Evolutionary conservation across 192 early-diverging fungal genomes (phyloP).

Genomic region (Podila minutissima): DNA sequence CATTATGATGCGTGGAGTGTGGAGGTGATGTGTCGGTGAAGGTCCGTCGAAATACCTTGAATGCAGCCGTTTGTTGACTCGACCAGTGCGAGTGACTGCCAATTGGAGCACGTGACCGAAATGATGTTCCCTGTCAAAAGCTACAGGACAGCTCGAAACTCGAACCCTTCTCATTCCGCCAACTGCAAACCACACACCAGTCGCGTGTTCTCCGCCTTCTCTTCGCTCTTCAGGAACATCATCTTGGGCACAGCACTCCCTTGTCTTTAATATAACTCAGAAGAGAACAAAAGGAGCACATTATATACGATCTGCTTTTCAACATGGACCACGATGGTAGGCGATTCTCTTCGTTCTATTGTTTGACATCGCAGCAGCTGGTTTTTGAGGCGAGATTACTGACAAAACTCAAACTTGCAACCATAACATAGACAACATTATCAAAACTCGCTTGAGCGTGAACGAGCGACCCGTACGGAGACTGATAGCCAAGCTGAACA

Average conservation of each 20-base stretch:
- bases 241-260: too few relatives aligned
- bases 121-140: too few relatives aligned
- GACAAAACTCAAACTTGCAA: neutral
- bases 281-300: too few relatives aligned
- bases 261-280: too few relatives aligned
- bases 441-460: constrained; percentile 35
- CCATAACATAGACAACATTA: constrained; percentile 18
- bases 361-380: neutral
- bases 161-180: neutral
- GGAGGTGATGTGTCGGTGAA: neutral
- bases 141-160: too few relatives aligned
- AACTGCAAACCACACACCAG: neutral
- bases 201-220: too few relatives aligned
- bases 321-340: constrained; percentile 32
- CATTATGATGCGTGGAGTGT: constrained; percentile 15
- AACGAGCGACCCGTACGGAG: constrained; percentile 39
- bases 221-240: neutral
- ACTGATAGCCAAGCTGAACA: constrained; percentile 18
- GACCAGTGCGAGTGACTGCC: neutral
- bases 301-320: neutral
- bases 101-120: neutral
- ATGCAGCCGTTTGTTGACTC: neutral
- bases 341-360: neutral
- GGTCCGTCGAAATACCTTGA: neutral
- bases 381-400: neutral